Conservation (phyloP, 257 asterid genomes). For the Scutellaria galericulata region DNA sequence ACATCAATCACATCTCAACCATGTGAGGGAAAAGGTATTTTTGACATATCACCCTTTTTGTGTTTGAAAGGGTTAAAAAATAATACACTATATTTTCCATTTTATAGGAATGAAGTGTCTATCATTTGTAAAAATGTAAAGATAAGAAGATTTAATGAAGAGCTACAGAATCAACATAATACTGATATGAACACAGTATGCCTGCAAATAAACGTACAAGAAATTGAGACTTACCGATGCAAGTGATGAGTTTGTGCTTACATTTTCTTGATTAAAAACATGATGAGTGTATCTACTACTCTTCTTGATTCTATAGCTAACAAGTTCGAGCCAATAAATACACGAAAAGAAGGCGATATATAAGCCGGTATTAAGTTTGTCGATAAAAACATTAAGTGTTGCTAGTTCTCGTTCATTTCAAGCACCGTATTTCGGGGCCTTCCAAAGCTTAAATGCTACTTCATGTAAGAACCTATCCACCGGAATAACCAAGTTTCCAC, state of each 20-base stretch:
- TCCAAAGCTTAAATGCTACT: conserved; percentile 94
- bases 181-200: neutral
- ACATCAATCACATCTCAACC: no score
- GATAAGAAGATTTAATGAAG: no score
- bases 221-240: neutral
- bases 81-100: no score
- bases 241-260: neutral
- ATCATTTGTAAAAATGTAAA: no score
- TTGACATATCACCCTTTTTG: no score
- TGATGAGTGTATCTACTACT: neutral
- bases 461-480: conserved; percentile 87
- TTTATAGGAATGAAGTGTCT: no score
- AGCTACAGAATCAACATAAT: no score
- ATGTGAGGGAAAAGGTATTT: no score
- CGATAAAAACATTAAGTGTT: neutral
- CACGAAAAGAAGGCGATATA: neutral
- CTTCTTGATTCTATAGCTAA: neutral
- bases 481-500: conserved; percentile 78
- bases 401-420: conserved; percentile 37
- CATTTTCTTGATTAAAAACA: neutral
- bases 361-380: neutral
- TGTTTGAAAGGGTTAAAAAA: no score
- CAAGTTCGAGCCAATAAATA: neutral
- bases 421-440: conserved; percentile 98
- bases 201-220: neutral